Evolutionary conservation across 139 green algal genomes (phyloP), one percentile per base, ranked within the genome.

Genomic region (Chlamydomonas asymmetrica): DNA sequence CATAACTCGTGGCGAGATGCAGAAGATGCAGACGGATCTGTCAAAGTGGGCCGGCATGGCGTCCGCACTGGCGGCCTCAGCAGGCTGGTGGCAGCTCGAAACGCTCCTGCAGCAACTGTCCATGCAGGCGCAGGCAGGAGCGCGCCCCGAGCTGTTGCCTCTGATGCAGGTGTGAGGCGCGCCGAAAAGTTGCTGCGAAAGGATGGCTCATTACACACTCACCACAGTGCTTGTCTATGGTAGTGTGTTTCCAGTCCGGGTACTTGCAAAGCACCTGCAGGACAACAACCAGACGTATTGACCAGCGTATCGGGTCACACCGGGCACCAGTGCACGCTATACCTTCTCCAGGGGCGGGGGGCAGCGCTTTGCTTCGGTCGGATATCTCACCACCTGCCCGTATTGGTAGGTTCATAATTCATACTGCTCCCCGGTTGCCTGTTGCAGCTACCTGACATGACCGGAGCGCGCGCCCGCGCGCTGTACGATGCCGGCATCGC

Each of bases 51-150:
- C 89, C 29, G 87, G 68, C 70, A 92, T 93, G 87, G 85, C 88
- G 8, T 50, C 54, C 0, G 40, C 74, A n/a, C 80, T 89, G 73
- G 84, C 80, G 65, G n/a, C n/a, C 27, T 52, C 52, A 1, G 63
- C 77, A 45, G 84, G 80, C 40, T 94, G 89, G 89, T 93, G 88
- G 86, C 76, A 81, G 39, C 67, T 92, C 31, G 84, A 87, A 59
- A 54, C 60, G 9, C 52, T 87, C 7, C 69, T 86, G 27, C 37
- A 66, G 9, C 34, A 38, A 5, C 61, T 91, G 29, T 68, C 78
- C 0, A 45, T 82, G 63, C 83, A 88, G 71, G 89, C 88, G 9
- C 73, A 76, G 2, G 84, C 81, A 0, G 88, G 89, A 0, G 76
- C 76, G n/a, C 74, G 79, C 2, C 85, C 87, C 38, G 89, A 94